A percentile compares a stretch with the other conserved stretches of the same genome.
Evolutionary conservation across 2,329 filamentous ascomycete genomes (phyloP).

Genomic region (Dactylellina drechsleri): DNA sequence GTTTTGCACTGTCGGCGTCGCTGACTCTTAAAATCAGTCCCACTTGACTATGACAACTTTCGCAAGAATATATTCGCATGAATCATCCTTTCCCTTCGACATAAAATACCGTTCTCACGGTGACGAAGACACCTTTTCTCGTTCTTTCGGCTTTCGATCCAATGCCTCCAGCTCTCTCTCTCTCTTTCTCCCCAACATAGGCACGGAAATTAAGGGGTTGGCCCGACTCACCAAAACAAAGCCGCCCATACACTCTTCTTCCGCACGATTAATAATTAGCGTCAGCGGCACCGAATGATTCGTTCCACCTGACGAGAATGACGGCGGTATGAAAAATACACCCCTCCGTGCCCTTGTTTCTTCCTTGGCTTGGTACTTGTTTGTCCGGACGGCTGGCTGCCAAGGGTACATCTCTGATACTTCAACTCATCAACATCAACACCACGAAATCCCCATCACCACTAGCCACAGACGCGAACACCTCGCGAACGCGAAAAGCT

Average conservation of each 20-base stretch:
- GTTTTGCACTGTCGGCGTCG: neutral
- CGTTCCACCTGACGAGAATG: neutral
- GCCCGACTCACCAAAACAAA: conserved; percentile 1
- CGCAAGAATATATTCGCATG: neutral
- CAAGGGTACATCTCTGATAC: conserved; percentile 44
- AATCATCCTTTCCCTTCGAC: neutral
- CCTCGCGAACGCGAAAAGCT: conserved; percentile 42
- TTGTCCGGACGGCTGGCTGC: conserved; percentile 22
- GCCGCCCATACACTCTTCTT: neutral
- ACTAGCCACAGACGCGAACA: conserved; percentile 47
- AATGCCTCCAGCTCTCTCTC: neutral
- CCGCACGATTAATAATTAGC: neutral
- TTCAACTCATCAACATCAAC: conserved; percentile 30
- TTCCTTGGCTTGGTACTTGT: conserved; percentile 10
- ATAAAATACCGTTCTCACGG: neutral
- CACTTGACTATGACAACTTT: neutral
- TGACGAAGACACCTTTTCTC: neutral
- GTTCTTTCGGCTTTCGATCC: neutral
- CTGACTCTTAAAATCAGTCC: neutral
- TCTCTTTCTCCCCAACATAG: neutral
- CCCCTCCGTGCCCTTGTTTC: conserved; percentile 12
- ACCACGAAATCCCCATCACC: conserved; percentile 36
- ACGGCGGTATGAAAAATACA: conserved; percentile 46
- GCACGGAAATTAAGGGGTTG: conserved; percentile 9
- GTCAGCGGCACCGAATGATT: conserved; percentile 11